phyloP scores from a whole-genome alignment of 441 rosid species.

The Syzygium syzygioides region DNA sequence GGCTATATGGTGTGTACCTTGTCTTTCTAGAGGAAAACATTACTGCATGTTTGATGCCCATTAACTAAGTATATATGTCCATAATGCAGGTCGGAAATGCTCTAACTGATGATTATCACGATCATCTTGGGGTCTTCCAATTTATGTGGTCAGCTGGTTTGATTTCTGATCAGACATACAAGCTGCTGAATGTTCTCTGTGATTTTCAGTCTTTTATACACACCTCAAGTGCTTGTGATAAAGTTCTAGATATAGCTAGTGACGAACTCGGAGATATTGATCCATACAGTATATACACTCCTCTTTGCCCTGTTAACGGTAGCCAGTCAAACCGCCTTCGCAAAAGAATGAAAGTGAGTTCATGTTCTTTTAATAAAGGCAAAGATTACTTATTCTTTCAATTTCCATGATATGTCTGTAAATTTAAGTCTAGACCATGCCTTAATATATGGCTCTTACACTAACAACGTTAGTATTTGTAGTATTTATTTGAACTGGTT shows the following conservation, averaged over 20 bases:
- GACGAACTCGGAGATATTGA: constrained; percentile 77
- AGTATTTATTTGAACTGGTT: neutral
- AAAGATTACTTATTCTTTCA: neutral
- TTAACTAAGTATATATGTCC: constrained; percentile 9
- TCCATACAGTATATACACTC: constrained; percentile 80
- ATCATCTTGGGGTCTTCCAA: constrained; percentile 71
- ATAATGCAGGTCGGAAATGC: constrained; percentile 83
- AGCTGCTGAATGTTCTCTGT: constrained; percentile 48
- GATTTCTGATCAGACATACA: constrained; percentile 84
- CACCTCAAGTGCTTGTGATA: constrained; percentile 46
- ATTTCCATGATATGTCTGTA: neutral
- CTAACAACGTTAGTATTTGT: neutral
- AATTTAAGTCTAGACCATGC: neutral
- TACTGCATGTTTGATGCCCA: neutral
- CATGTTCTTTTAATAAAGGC: neutral
- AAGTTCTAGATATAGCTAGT: constrained; percentile 44
- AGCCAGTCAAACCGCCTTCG: constrained; percentile 44
- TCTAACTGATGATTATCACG: constrained; percentile 76
- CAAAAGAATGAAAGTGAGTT: constrained; percentile 35
- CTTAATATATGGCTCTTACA: neutral
- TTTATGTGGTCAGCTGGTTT: constrained; percentile 86
- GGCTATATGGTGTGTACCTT: constrained; percentile 69
- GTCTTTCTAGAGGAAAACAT: neutral
- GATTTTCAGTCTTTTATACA: constrained; percentile 66
- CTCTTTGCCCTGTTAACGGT: constrained; percentile 49